Percentiles rank a stretch among this genome's conserved stretches.
Conservation (phyloP, 257 asterid genomes). For the Ocimum tenuiflorum region DNA sequence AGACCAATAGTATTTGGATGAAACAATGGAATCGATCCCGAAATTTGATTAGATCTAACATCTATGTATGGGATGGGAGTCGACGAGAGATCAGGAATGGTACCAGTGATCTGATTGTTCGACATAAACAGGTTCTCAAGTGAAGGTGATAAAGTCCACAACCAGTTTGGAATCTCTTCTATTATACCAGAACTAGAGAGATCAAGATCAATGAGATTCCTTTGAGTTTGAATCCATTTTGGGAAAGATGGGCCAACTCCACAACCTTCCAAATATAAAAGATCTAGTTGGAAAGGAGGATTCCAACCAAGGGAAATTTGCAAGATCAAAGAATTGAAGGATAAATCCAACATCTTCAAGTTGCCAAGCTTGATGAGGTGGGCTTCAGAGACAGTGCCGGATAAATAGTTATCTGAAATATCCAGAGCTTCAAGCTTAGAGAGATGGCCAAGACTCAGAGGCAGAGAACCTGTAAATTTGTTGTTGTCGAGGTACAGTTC, state of each 20-base stretch:
- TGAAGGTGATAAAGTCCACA: constrained; percentile 17
- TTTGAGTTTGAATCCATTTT: constrained; percentile 30
- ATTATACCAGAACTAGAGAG: constrained; percentile 19
- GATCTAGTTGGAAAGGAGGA: constrained; percentile 22
- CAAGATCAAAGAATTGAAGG: too few relatives aligned
- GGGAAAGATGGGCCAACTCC: constrained; percentile 32
- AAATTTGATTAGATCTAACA: constrained; percentile 21
- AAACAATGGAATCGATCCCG: constrained; percentile 13
- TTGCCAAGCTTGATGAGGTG: too few relatives aligned
- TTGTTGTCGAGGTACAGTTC: background rate
- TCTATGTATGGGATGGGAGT: background rate
- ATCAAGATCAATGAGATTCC: constrained; percentile 14
- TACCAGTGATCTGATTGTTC: constrained; percentile 26
- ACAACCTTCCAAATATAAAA: constrained; percentile 7
- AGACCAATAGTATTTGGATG: background rate
- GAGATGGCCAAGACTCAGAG: background rate
- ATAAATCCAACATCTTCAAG: too few relatives aligned
- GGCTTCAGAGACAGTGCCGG: background rate
- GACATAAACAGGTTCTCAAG: constrained; percentile 14
- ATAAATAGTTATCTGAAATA: background rate
- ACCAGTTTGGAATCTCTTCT: constrained; percentile 30
- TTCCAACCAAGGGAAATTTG: too few relatives aligned
- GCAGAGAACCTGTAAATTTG: background rate
- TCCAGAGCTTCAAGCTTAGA: background rate
- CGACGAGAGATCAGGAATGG: constrained; percentile 19